Percentiles rank a stretch among this genome's conserved stretches.
Evolutionary conservation across 2,329 filamentous ascomycete species (phyloP).

Genomic region (Xylaria multiplex): DNA sequence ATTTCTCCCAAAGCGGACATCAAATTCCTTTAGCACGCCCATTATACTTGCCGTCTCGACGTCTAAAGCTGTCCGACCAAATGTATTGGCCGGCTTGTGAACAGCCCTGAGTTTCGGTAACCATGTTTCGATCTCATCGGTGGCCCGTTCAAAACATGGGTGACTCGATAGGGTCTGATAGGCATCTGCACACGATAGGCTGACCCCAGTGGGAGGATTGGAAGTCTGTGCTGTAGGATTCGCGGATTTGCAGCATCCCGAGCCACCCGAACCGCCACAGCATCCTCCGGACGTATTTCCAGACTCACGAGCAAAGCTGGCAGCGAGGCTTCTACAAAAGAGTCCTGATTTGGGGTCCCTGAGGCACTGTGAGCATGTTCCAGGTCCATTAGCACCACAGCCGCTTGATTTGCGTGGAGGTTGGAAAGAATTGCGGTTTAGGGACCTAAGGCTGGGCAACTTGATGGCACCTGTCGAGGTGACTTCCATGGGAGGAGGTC

Average conservation of each 20-base stretch:
- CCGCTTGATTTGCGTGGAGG: slow-evolving; percentile 48
- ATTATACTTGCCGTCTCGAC: slow-evolving; percentile 86
- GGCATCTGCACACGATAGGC: slow-evolving; percentile 78
- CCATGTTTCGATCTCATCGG: slow-evolving; percentile 79
- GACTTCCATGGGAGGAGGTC: slow-evolving; percentile 67
- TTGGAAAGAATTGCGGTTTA: slow-evolving; percentile 47
- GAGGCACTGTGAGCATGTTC: slow-evolving; percentile 81
- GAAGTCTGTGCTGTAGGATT: slow-evolving; percentile 43
- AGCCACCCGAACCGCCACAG: slow-evolving; percentile 69
- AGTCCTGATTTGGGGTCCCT: slow-evolving; percentile 81
- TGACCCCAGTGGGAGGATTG: slow-evolving; percentile 57
- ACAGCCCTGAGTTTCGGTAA: slow-evolving; percentile 76
- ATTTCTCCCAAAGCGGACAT: slow-evolving; percentile 72
- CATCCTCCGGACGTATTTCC: slow-evolving; percentile 60
- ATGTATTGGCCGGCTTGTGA: slow-evolving; percentile 52
- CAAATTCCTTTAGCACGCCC: slow-evolving; percentile 85
- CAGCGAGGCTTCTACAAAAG: slow-evolving; percentile 84
- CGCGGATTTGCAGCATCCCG: slow-evolving; percentile 69
- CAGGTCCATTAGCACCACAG: slow-evolving; percentile 75
- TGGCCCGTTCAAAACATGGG: slow-evolving; percentile 77
- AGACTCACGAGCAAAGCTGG: slow-evolving; percentile 62
- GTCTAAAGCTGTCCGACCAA: slow-evolving; percentile 71
- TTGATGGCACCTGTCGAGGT: slow-evolving; percentile 70
- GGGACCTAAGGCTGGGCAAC: slow-evolving; percentile 58
- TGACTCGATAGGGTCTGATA: slow-evolving; percentile 83